These are phyloP conservation scores for Tuber magnatum DNA, from an alignment of 495 filamentous ascomycete genomes.

Conservation along the genomic window DNA sequence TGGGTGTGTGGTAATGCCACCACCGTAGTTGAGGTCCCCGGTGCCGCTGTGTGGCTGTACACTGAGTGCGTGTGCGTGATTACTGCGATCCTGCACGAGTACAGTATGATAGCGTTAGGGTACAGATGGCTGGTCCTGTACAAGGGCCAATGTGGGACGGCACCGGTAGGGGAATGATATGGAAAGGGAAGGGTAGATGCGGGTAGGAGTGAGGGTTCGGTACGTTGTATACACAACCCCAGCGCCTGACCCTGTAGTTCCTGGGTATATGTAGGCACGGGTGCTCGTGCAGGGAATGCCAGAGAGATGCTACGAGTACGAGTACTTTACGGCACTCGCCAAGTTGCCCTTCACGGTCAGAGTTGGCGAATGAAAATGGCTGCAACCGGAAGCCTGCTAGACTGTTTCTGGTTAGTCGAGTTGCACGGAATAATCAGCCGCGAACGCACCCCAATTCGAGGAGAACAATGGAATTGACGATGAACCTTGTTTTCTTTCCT, in stretches of 20 bases:
- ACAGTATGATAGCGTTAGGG: neutral
- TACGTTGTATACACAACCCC: neutral
- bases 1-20: conserved; percentile 11
- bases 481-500: neutral
- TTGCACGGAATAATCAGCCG: neutral
- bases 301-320: neutral
- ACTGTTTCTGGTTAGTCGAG: neutral
- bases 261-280: neutral
- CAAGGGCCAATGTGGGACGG: conserved; percentile 3
- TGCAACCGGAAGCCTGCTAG: neutral
- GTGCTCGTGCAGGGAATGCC: neutral
- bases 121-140: conserved; percentile 14
- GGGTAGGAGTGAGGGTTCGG: neutral
- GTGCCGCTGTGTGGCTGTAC: conserved; percentile 13
- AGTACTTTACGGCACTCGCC: no score
- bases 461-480: neutral
- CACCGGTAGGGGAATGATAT: neutral
- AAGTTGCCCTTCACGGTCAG: neutral
- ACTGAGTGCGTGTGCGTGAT: conserved; percentile 20
- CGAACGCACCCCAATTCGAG: neutral
- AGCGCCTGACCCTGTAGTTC: neutral
- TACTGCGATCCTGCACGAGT: conserved; percentile 2
- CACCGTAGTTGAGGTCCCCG: conserved; percentile 4
- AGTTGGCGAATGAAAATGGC: neutral
- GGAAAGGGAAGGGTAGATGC: conserved; percentile 6